Evolutionary conservation across 331 rosid species (phyloP), one percentile per base, ranked within the genome.

Genomic region (Pyracantha coccinea): DNA sequence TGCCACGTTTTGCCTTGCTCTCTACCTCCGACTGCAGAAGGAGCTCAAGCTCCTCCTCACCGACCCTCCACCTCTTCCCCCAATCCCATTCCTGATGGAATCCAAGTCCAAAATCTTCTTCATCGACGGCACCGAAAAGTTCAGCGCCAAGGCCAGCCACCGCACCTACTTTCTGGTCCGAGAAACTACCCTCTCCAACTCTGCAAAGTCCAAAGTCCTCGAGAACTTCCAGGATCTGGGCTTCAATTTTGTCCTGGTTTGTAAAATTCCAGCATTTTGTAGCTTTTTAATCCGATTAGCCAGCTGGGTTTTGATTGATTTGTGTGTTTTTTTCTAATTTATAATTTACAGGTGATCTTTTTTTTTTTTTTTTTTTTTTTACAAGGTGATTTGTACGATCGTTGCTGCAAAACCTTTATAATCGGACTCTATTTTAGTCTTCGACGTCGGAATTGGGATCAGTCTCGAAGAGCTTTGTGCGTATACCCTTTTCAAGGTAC

Each of bases 51-150:
- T 35, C 41, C 12, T 35, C 41, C 41, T 35, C 41, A 35, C 41
- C 12, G 41, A 35, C 41, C 41, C 12, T 35, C 12, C 41, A 35
- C 41, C 41, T 35, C 41, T 27, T 44, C 11, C 57, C 72, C 6
- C 32, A 4, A 17, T 12, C 4, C 19, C 31, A 14, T 19, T 29
- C 44, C 44, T 75, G 32, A 85, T 85, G 75, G 77, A 76, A 0
- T 54, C 68, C 19, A 82, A 83, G 2, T 60, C 75, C 69, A 88
- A 79, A 76, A 78, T 91, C 63, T 75, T 91, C 19, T 19, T 91
- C 72, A 83, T 88, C 23, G 96, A 92, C 20, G 89, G 92, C 54
- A 85, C 90, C 0, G 90, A 90, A 25, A 91, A 85, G 55, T 84
- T 79, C 78, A 88, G 92, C 75, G 82, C 71, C 19, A 89, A 78